Evolutionary conservation across 1,284 basidiomycete genomes (phyloP), one percentile per base, ranked within the genome.

Genomic region (Sphagnurus paluster): DNA sequence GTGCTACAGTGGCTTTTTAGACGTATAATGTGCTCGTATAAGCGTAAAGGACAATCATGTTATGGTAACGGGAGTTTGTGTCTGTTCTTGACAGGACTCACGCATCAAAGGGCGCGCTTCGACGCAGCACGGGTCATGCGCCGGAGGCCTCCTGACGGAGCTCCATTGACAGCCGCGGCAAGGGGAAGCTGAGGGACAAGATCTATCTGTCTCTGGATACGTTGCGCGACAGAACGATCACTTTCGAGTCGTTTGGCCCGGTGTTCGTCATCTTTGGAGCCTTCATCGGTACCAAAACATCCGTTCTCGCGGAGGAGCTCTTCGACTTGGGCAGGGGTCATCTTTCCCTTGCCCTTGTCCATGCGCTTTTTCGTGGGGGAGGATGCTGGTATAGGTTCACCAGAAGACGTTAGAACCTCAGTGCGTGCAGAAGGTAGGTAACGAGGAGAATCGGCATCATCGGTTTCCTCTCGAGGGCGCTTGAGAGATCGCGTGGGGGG

Each of bases 341-440:
- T 47, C 35, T 51, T 48, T n/a, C 20, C 26, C 24, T 48, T 51
- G 20, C 49, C 46, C 19, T 48, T 48, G 5, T 37, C 42, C 16
- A 33, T 14, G 7, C 26, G 25, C 38, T 3, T 19, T 26, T 30
- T 14, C 25, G 19, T 10, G 2, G 11, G 21, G 4, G 30, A 21
- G n/a, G 41, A 28, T 16, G 17, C 9, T 10, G 20, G 20, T 5
- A 8, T 30, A 5, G 39, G 16, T 16, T 38, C 33, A 10, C 19
- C 20, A 13, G 29, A 17, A 30, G 30, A 4, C 28, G 25, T 3
- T 9, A 4, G 37, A 14, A 2, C 24, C 7, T 35, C 48, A 13
- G 30, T 17, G 28, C 42, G 44, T 13, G 28, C 16, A 32, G 42
- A 39, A 5, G 38, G 35, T 16, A 19, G 28, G 26, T 47, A 45